These are phyloP conservation scores for Aphanoascus verrucosus DNA, from an alignment of 2,329 filamentous ascomycete genomes.

Conservation along the genomic window DNA sequence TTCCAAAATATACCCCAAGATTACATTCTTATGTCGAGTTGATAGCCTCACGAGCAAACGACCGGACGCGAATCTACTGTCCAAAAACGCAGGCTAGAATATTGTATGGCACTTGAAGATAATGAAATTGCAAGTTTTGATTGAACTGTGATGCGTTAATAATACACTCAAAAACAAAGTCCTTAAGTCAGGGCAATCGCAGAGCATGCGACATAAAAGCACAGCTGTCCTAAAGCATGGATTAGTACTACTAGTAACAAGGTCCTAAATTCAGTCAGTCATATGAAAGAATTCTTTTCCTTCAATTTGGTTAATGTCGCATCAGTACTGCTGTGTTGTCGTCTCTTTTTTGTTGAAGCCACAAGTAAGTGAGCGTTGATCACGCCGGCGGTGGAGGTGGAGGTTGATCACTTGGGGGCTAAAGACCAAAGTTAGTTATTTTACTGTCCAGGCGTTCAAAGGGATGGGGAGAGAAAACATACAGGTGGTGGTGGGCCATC, in stretches of 20 bases:
- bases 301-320: neutral
- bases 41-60: too few relatives aligned
- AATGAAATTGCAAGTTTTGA: too few relatives aligned
- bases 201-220: neutral
- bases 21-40: too few relatives aligned
- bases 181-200: neutral
- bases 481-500: conserved; percentile 36
- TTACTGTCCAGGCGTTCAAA: neutral
- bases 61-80: too few relatives aligned
- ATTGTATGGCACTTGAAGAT: too few relatives aligned
- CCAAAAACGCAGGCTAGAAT: too few relatives aligned
- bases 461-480: conserved; percentile 13
- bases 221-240: neutral
- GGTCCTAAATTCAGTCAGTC: conserved; percentile 5
- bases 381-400: conserved; percentile 48
- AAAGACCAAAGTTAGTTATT: conserved; percentile 18
- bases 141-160: too few relatives aligned
- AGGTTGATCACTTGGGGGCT: conserved; percentile 45
- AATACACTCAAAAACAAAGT: neutral
- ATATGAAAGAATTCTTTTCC: too few relatives aligned
- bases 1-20: too few relatives aligned
- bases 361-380: conserved; percentile 21
- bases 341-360: neutral
- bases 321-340: neutral
- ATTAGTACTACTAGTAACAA: too few relatives aligned